Conservation (phyloP, 805 yeast species). For the Metschnikowia drakensbergensis region DNA sequence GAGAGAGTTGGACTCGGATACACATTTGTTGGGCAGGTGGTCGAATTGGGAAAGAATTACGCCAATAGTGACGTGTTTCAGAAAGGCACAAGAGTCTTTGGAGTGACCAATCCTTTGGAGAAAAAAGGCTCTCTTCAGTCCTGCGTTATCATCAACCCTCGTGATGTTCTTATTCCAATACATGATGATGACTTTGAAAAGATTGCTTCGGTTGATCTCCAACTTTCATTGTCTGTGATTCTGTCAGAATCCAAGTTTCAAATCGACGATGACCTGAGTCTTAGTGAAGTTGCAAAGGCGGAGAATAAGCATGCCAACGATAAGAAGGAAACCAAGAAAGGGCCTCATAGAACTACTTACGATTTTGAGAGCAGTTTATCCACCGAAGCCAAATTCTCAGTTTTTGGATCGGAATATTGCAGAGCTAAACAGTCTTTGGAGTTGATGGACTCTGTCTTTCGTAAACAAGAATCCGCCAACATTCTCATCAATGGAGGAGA, state of each 20-base stretch:
- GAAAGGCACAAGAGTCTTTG: conserved; percentile 65
- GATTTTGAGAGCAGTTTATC: conserved; percentile 18
- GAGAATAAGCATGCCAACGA: neutral
- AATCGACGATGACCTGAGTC: conserved; percentile 9
- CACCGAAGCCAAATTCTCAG: conserved; percentile 30
- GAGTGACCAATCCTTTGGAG: conserved; percentile 48
- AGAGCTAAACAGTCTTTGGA: conserved; percentile 35
- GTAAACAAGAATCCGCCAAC: conserved; percentile 21
- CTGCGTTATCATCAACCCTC: conserved; percentile 52
- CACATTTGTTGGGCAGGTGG: conserved; percentile 61
- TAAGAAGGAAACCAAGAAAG: neutral
- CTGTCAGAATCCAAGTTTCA: conserved; percentile 6
- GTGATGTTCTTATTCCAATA: conserved; percentile 26
- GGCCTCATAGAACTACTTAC: conserved; percentile 5
- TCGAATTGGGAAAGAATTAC: conserved; percentile 50
- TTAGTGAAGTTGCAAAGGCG: neutral
- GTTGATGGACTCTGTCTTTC: conserved; percentile 20
- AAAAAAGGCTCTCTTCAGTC: conserved; percentile 59
- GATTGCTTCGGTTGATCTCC: conserved; percentile 23
- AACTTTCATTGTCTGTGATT: conserved; percentile 16
- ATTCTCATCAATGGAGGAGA: conserved; percentile 43
- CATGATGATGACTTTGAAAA: conserved; percentile 21
- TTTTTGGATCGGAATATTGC: conserved; percentile 34
- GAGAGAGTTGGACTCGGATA: conserved; percentile 63
- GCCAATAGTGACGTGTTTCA: conserved; percentile 26